Conservation (phyloP, 495 filamentous ascomycete species). For the Penicillium bovifimosum region DNA sequence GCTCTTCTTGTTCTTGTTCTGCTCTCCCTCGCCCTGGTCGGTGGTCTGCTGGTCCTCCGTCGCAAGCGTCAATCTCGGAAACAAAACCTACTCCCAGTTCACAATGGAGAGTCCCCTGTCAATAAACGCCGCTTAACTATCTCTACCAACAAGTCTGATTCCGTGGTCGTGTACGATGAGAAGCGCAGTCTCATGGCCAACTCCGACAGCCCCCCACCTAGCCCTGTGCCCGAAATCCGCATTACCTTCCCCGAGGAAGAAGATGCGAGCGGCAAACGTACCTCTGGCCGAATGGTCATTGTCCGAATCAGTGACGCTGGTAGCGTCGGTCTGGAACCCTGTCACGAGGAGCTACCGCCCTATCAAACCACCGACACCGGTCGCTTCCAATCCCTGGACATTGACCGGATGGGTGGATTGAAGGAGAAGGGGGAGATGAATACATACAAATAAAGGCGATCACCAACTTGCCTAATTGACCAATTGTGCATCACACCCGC, state of each 20-base stretch:
- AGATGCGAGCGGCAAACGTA: constrained; percentile 70
- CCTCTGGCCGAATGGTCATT: constrained; percentile 84
- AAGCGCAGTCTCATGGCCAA: constrained; percentile 66
- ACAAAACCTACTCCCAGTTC: constrained; percentile 52
- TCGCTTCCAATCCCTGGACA: constrained; percentile 85
- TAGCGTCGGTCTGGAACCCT: constrained; percentile 79
- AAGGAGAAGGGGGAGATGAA: constrained; percentile 70
- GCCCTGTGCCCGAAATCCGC: constrained; percentile 92
- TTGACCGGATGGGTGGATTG: constrained; percentile 89
- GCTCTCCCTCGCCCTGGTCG: constrained; percentile 59
- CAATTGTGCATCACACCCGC: constrained; percentile 9
- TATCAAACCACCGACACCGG: constrained; percentile 72
- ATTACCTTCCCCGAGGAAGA: constrained; percentile 98
- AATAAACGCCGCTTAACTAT: constrained; percentile 66
- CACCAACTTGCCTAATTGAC: not conserved
- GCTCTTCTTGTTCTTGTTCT: constrained; percentile 72
- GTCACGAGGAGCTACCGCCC: constrained; percentile 75
- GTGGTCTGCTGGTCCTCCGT: constrained; percentile 64
- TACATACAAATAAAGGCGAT: constrained; percentile 30
- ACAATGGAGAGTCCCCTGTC: constrained; percentile 45
- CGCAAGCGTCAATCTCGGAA: constrained; percentile 50
- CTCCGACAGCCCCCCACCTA: constrained; percentile 67
- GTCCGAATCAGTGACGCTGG: constrained; percentile 85
- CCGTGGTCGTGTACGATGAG: constrained; percentile 68
- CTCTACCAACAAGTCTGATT: constrained; percentile 54